phyloP scores from a whole-genome alignment of 306 rosid species.

The Begonia loranthoides region DNA sequence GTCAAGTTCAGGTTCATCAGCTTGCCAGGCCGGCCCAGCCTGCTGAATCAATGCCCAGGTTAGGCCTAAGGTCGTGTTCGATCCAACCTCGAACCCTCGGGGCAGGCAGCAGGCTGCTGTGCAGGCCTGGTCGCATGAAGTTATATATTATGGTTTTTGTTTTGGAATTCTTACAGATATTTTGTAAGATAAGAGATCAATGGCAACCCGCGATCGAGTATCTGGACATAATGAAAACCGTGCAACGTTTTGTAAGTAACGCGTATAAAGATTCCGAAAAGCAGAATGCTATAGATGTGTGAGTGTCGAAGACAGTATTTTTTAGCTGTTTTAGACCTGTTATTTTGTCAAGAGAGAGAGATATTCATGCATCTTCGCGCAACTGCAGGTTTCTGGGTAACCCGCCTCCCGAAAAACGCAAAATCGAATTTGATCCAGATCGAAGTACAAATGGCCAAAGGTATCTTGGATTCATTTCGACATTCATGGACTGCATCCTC shows the following conservation, averaged over 20 bases:
- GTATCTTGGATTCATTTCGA: conserved; percentile 16
- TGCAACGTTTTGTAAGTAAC: conserved; percentile 78
- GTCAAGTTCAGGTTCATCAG: too few relatives aligned
- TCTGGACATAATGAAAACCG: conserved; percentile 58
- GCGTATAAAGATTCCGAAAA: conserved; percentile 60
- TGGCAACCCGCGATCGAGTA: conserved; percentile 95
- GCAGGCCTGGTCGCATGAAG: too few relatives aligned
- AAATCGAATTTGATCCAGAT: conserved; percentile 58
- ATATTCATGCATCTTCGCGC: background rate
- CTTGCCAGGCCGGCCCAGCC: too few relatives aligned
- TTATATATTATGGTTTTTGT: conserved; percentile 2
- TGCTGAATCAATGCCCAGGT: too few relatives aligned
- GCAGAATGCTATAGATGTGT: conserved; percentile 80
- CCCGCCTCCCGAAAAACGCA: conserved; percentile 63
- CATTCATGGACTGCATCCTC: conserved; percentile 2
- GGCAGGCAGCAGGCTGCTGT: too few relatives aligned
- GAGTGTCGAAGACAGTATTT: conserved; percentile 9
- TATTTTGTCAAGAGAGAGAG: background rate
- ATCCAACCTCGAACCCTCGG: too few relatives aligned
- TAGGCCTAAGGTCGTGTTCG: too few relatives aligned
- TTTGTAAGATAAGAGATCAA: conserved; percentile 79
- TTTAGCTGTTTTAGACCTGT: background rate
- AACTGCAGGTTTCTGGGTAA: conserved; percentile 74
- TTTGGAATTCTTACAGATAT: conserved; percentile 31
- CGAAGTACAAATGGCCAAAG: conserved; percentile 35